Evolutionary conservation across 495 filamentous ascomycete species (phyloP), one percentile per base, ranked within the genome.

Genomic region (Tetracladium marchalianum): DNA sequence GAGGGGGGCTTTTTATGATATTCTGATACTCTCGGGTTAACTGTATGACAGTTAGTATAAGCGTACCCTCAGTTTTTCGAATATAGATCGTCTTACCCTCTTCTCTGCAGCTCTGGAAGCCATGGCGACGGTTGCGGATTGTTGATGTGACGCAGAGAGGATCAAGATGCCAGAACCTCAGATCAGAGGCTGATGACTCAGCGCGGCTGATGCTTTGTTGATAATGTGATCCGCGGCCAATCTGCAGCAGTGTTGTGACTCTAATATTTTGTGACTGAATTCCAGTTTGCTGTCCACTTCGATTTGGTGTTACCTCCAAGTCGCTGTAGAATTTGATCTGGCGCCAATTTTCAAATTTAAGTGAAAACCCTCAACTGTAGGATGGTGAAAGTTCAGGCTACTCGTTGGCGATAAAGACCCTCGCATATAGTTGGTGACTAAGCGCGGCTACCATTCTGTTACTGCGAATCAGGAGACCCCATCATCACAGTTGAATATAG

Each of bases 21-120:
- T 78, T 75, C 69, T 89, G 82, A 68, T 95, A 98, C 71, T 98
- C 92, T 53, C 89, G 85, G 53, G 86, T 85, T 60, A 98, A 82
- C 87, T 92, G 49, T 39, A 13, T 43, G 11, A 42, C 6, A 43
- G 36, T 27, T 53, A 27, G 16, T 43, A 39, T 38, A 15, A 24
- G n/a, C 27, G 18, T 18, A 24, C n/a, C 16, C n/a, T n/a, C 27
- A 9, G 43, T 35, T 40, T 36, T 33, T 39, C 42, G 16, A 36
- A 37, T 22, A 41, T 44, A 39, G 34, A 44, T 44, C 19, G 11
- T 70, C 83, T 51, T 71, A 90, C 85, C 56, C 87, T 77, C 65
- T 87, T 93, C 62, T 82, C 85, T 27, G 87, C 87, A 43, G 84
- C 84, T 57, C 81, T 78, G 49, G 82, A 88, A 35, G 87, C 86